Percentiles rank a stretch among this genome's conserved stretches.
These are phyloP conservation scores for Aspergillus bridgeri DNA, from an alignment of 495 filamentous ascomycete genomes.

Conservation along the genomic window DNA sequence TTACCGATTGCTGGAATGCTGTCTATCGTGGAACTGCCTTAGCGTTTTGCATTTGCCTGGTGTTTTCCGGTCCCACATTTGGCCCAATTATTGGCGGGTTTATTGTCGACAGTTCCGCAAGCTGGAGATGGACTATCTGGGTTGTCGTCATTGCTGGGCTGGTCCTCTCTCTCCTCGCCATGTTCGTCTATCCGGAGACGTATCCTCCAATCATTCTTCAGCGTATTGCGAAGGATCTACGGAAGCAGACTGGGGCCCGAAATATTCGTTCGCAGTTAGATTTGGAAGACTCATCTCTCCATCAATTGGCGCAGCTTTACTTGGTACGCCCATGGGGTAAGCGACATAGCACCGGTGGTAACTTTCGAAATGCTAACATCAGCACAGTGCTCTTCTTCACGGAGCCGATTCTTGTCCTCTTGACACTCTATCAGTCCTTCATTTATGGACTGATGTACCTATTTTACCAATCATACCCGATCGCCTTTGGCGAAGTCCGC, in stretches of 20 bases:
- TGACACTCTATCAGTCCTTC: constrained; percentile 48
- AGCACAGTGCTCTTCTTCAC: constrained; percentile 54
- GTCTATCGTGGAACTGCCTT: constrained; percentile 60
- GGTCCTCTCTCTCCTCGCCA: constrained; percentile 44
- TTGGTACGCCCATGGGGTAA: constrained; percentile 58
- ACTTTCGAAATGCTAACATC: too few relatives aligned
- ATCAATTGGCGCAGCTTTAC: constrained; percentile 47
- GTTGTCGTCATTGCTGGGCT: constrained; percentile 54
- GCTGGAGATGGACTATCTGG: constrained; percentile 66
- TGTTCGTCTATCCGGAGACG: constrained; percentile 58
- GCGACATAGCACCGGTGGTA: too few relatives aligned
- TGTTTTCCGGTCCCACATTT: constrained; percentile 55
- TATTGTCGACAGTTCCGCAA: constrained; percentile 50
- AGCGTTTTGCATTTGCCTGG: constrained; percentile 49
- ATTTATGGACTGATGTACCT: constrained; percentile 64
- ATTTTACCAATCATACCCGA: constrained; percentile 58
- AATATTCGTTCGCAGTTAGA: constrained; percentile 57
- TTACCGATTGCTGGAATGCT: constrained; percentile 60
- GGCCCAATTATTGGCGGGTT: constrained; percentile 47
- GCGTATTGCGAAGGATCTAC: constrained; percentile 51
- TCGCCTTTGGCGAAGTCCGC: constrained; percentile 52
- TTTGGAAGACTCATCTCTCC: constrained; percentile 44
- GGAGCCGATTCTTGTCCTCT: constrained; percentile 58
- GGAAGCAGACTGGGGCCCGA: constrained; percentile 60
- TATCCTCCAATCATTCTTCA: constrained; percentile 55